A percentile compares a stretch with the other conserved stretches of the same genome.
These are phyloP conservation scores for Dactylonectria macrodidyma DNA, from an alignment of 2,329 filamentous ascomycete genomes.

Conservation along the genomic window DNA sequence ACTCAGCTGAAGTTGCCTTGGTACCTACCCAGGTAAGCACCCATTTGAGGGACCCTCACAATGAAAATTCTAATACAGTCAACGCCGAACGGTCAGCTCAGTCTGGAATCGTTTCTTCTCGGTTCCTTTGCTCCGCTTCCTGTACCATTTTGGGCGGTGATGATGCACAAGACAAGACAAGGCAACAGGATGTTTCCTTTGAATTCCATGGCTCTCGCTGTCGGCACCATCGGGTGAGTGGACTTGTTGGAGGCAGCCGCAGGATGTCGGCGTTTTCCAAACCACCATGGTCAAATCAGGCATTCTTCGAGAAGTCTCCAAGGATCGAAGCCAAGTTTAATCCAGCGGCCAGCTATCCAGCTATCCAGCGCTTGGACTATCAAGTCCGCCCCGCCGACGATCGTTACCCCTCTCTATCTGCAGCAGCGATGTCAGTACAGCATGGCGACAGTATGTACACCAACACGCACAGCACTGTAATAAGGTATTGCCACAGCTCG, in stretches of 20 bases:
- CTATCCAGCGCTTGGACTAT: background rate
- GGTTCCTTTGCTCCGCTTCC: background rate
- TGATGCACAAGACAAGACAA: background rate
- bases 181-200: background rate
- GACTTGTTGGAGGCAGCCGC: background rate
- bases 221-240: background rate
- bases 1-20: conserved; percentile 17
- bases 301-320: conserved; percentile 32
- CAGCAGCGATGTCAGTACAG: background rate
- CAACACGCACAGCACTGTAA: no score
- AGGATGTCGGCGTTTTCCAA: background rate
- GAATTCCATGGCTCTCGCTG: background rate
- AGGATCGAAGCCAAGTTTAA: conserved; percentile 6
- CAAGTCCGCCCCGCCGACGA: conserved; percentile 9
- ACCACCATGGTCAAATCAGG: conserved; percentile 24
- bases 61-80: conserved; percentile 1
- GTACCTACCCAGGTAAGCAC: no score
- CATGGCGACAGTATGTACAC: background rate
- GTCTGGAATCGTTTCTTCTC: background rate
- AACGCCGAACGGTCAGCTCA: background rate
- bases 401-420: background rate
- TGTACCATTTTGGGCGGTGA: background rate
- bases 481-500: background rate
- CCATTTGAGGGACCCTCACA: background rate
- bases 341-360: background rate